These are phyloP conservation scores for Oleoguttula mirabilis DNA, from an alignment of 495 filamentous ascomycete species.

Conservation along the genomic window DNA sequence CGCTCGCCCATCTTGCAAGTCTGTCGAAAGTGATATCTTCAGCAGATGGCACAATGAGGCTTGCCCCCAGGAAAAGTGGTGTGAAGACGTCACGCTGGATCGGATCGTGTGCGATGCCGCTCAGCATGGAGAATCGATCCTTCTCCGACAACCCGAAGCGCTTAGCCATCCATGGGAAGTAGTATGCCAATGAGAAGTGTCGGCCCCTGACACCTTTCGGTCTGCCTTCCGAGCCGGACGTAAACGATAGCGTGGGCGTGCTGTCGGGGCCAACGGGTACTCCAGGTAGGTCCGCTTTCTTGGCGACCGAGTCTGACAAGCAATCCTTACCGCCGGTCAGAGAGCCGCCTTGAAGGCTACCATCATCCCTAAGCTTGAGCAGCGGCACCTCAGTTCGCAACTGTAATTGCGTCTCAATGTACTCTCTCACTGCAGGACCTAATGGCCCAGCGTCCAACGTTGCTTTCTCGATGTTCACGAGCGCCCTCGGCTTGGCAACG, in stretches of 20 bases:
- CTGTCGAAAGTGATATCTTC: constrained; percentile 84
- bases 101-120: constrained; percentile 75
- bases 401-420: constrained; percentile 59
- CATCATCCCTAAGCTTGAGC: constrained; percentile 61
- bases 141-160: constrained; percentile 61
- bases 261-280: constrained; percentile 86
- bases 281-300: constrained; percentile 48
- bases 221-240: constrained; percentile 70
- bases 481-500: constrained; percentile 66
- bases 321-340: constrained; percentile 52
- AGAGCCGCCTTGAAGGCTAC: constrained; percentile 57
- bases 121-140: constrained; percentile 74
- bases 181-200: constrained; percentile 78
- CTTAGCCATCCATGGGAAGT: constrained; percentile 87
- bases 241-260: constrained; percentile 72
- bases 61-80: constrained; percentile 75
- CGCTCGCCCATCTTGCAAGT: constrained; percentile 83
- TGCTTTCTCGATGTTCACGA: constrained; percentile 72
- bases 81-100: constrained; percentile 93
- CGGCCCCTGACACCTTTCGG: constrained; percentile 83
- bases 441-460: constrained; percentile 62
- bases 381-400: constrained; percentile 68
- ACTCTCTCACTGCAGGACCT: constrained; percentile 55
- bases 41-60: constrained; percentile 65
- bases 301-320: constrained; percentile 40